Conservation (phyloP, 1,139 yeast genomes). For the Sugiyamaella grinbergsii region DNA sequence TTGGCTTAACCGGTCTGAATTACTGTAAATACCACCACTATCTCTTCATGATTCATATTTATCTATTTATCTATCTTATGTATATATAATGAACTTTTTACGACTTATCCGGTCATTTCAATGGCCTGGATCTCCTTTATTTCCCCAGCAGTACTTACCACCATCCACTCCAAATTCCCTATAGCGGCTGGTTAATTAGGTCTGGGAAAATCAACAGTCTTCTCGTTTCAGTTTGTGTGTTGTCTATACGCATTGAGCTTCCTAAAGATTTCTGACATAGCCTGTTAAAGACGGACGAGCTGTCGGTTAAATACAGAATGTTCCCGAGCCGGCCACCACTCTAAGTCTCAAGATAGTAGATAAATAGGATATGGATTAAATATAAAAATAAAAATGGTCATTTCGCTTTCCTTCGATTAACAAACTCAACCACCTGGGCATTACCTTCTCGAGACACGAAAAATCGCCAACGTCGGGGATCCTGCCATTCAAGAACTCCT, state of each 20-base stretch:
- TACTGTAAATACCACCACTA: neutral
- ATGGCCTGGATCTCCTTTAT: conserved; percentile 3
- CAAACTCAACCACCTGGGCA: conserved; percentile 82
- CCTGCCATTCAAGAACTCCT: conserved; percentile 87
- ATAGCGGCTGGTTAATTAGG: conserved; percentile 25
- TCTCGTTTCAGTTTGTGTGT: conserved; percentile 29
- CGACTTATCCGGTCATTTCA: conserved; percentile 12
- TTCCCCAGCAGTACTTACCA: conserved; percentile 27
- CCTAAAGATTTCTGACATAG: conserved; percentile 24
- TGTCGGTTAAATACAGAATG: too few species aligned
- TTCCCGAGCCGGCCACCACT: too few species aligned
- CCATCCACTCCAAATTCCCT: conserved; percentile 25
- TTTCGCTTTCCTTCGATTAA: conserved; percentile 54
- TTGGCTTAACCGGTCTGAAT: too few species aligned
- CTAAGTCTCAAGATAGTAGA: too few species aligned
- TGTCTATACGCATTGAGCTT: conserved; percentile 15
- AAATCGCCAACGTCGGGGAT: conserved; percentile 63
- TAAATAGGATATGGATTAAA: neutral
- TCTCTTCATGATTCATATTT: conserved; percentile 1
- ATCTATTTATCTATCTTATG: neutral
- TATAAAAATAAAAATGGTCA: neutral
- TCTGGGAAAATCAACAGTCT: conserved; percentile 29
- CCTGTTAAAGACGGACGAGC: too few species aligned
- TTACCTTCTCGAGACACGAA: conserved; percentile 91
- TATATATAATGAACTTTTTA: conserved; percentile 9